These are phyloP conservation scores for Erigeron philadelphicus DNA, from an alignment of 140 eudicot genomes.

Conservation along the genomic window DNA sequence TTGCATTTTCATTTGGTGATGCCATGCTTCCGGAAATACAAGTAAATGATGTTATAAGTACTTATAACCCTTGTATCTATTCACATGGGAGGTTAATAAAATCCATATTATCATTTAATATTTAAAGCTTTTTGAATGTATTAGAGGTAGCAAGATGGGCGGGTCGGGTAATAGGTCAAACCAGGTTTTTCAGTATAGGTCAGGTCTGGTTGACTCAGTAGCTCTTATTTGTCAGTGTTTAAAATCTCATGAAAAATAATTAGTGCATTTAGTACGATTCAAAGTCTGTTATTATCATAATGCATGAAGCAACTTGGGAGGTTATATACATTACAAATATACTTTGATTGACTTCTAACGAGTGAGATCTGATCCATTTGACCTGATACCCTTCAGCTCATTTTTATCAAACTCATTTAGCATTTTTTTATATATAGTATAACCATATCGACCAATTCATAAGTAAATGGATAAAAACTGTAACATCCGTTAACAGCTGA, in stretches of 20 bases:
- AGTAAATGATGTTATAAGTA: constrained; percentile 19
- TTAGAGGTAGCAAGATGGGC: neutral
- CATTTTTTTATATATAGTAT: neutral
- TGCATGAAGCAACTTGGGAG: neutral
- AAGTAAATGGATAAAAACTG: neutral
- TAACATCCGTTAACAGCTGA: neutral
- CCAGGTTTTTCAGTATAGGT: neutral
- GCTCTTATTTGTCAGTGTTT: neutral
- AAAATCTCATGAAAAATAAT: neutral
- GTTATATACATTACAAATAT: neutral
- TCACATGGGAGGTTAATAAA: neutral
- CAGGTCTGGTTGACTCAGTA: neutral
- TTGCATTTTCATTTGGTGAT: constrained; percentile 61
- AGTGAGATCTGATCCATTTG: too few species aligned
- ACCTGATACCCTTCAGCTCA: neutral
- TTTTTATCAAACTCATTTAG: constrained; percentile 4
- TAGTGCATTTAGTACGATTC: neutral
- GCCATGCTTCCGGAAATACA: constrained; percentile 73
- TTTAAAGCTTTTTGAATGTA: neutral
- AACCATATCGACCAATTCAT: neutral
- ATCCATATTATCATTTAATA: neutral
- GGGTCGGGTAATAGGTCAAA: constrained; percentile 6
- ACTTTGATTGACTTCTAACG: neutral
- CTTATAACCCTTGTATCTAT: neutral
- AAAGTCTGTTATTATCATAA: neutral